These are phyloP conservation scores for Pycnococcus provasolii DNA, from an alignment of 139 green algal genomes.

Conservation along the genomic window DNA sequence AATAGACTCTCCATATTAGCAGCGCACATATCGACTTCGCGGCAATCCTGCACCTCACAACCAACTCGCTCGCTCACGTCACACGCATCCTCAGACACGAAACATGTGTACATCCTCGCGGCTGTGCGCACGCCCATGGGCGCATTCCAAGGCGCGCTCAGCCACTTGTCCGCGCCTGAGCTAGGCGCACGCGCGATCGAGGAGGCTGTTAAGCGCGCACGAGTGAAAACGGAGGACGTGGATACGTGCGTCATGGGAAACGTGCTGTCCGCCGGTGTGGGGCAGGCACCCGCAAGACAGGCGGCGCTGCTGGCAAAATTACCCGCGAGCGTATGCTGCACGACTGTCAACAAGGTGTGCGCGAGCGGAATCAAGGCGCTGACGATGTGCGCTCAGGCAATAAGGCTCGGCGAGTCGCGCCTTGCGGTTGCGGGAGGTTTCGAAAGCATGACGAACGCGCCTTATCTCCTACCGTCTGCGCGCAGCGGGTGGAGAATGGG, in stretches of 20 bases:
- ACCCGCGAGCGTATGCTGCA: constrained; percentile 51
- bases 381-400: constrained; percentile 64
- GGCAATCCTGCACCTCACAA: no score
- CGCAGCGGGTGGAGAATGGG: constrained; percentile 45
- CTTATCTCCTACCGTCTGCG: constrained; percentile 59
- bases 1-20: no score
- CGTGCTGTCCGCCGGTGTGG: constrained; percentile 61
- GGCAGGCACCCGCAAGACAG: constrained; percentile 75
- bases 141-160: constrained; percentile 56
- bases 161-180: constrained; percentile 49
- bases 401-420: constrained; percentile 46
- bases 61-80: no score
- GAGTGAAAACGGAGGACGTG: constrained; percentile 38
- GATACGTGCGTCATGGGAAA: constrained; percentile 81
- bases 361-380: constrained; percentile 73
- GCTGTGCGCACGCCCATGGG: constrained; percentile 61
- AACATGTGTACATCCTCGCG: constrained; percentile 44
- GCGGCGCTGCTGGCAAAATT: constrained; percentile 65
- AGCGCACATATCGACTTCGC: no score
- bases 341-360: constrained; percentile 87
- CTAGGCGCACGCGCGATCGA: constrained; percentile 66
- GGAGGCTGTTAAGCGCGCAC: constrained; percentile 49
- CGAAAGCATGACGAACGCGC: constrained; percentile 81
- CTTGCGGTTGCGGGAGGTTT: constrained; percentile 81
- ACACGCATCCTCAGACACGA: no score